Percentiles rank a stretch among this genome's conserved stretches.
Evolutionary conservation across 2,329 filamentous ascomycete genomes (phyloP).

Genomic region (Penicillium sp.): DNA sequence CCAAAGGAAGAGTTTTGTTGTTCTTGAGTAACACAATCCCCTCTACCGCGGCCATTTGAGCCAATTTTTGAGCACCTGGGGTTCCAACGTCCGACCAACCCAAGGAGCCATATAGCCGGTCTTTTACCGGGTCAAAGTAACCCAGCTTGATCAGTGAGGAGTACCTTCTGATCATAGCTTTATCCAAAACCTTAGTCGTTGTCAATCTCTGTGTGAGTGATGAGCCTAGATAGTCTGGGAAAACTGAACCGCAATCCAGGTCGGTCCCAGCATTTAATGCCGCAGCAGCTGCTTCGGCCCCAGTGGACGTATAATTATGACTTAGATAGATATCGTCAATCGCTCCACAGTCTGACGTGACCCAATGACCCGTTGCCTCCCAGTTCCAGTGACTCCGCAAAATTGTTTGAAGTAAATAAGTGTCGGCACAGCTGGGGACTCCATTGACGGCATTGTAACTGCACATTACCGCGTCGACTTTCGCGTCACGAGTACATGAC

Average conservation of each 20-base stretch:
- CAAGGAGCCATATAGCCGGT: slow-evolving; percentile 49
- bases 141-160: slow-evolving; percentile 47
- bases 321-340: slow-evolving; percentile 54
- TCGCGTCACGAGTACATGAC: slow-evolving; percentile 58
- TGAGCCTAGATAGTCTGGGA: slow-evolving; percentile 36
- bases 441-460: slow-evolving; percentile 63
- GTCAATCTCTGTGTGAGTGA: slow-evolving; percentile 44
- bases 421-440: slow-evolving; percentile 60
- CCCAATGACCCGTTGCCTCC: slow-evolving; percentile 57
- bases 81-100: slow-evolving; percentile 56
- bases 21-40: slow-evolving; percentile 51
- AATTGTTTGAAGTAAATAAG: slow-evolving; percentile 59
- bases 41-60: slow-evolving; percentile 49
- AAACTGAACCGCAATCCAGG: slow-evolving; percentile 49
- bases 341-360: slow-evolving; percentile 63
- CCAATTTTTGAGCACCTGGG: slow-evolving; percentile 51
- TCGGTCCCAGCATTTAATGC: slow-evolving; percentile 51
- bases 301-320: slow-evolving; percentile 49
- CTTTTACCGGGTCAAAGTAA: slow-evolving; percentile 48
- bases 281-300: slow-evolving; percentile 45
- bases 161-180: slow-evolving; percentile 43
- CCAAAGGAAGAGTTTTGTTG: slow-evolving; percentile 45
- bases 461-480: slow-evolving; percentile 59
- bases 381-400: slow-evolving; percentile 65
- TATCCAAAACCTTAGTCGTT: slow-evolving; percentile 43